These are phyloP conservation scores for Crucibulum laeve DNA, from an alignment of 768 basidiomycete species.

Conservation along the genomic window DNA sequence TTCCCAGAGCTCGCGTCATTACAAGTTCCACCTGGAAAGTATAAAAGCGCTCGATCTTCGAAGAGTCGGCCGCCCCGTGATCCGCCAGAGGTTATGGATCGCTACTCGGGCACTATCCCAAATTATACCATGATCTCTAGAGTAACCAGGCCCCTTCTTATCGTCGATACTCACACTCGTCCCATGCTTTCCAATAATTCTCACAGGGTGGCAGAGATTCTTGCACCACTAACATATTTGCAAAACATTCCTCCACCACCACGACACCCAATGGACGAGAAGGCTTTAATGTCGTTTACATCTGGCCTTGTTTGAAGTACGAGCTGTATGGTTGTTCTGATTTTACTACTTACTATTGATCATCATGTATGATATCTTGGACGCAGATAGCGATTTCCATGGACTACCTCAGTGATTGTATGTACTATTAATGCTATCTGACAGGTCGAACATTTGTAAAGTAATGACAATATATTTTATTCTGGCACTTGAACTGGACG, in stretches of 20 bases:
- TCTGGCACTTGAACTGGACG: no score
- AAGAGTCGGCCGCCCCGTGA: constrained; percentile 27
- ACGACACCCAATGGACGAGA: constrained; percentile 69
- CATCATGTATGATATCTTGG: background rate
- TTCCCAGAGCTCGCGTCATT: constrained; percentile 48
- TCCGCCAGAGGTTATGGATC: background rate
- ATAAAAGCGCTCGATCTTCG: constrained; percentile 60
- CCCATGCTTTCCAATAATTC: no score
- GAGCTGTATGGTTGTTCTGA: background rate
- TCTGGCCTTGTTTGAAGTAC: constrained; percentile 4
- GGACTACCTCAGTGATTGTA: no score
- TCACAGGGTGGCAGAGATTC: constrained; percentile 18
- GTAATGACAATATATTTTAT: no score
- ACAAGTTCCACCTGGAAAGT: constrained; percentile 53
- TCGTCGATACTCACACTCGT: background rate
- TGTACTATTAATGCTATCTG: no score
- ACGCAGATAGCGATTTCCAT: background rate
- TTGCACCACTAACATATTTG: constrained; percentile 65
- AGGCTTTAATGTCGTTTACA: constrained; percentile 60
- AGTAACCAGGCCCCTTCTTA: no score
- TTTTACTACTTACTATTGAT: no score
- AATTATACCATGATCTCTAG: no score
- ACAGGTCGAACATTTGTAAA: no score
- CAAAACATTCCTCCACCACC: constrained; percentile 54
- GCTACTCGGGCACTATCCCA: background rate